Conservation (phyloP, 164 flowering plant genomes). For the Vitis rupestris region DNA sequence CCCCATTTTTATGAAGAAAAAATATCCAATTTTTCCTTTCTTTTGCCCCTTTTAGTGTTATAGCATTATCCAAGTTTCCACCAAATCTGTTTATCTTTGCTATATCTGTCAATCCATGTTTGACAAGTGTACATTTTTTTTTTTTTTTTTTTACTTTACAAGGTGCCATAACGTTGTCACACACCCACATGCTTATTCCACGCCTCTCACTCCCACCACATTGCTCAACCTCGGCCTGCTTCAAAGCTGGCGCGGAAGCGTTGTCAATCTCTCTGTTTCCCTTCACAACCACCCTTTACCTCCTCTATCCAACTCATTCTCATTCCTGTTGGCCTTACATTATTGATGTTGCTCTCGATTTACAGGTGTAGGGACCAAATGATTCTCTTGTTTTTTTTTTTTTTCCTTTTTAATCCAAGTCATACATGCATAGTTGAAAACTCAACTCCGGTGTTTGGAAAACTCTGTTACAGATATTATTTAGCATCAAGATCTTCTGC, state of each 20-base stretch:
- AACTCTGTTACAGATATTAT: too few relatives aligned
- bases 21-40: background rate
- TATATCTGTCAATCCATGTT: slow-evolving; percentile 1
- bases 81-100: background rate
- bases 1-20: background rate
- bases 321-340: too few relatives aligned
- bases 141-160: background rate
- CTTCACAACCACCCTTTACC: background rate
- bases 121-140: slow-evolving; percentile 25
- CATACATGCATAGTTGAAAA: too few relatives aligned
- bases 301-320: background rate
- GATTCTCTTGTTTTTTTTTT: too few relatives aligned
- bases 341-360: too few relatives aligned
- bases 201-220: slow-evolving; percentile 3
- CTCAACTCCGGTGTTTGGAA: too few relatives aligned
- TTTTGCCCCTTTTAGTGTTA: background rate
- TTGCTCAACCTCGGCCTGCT: slow-evolving; percentile 36
- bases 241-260: slow-evolving; percentile 26
- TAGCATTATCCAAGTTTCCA: background rate
- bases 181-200: slow-evolving; percentile 5
- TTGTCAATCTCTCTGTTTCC: slow-evolving; percentile 20
- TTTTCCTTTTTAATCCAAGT: too few relatives aligned
- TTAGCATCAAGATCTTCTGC: too few relatives aligned
- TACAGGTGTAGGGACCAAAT: too few relatives aligned
- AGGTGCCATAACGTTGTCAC: background rate